Conservation (phyloP, 164 flowering plant genomes). For the Tetracentron sinense region DNA sequence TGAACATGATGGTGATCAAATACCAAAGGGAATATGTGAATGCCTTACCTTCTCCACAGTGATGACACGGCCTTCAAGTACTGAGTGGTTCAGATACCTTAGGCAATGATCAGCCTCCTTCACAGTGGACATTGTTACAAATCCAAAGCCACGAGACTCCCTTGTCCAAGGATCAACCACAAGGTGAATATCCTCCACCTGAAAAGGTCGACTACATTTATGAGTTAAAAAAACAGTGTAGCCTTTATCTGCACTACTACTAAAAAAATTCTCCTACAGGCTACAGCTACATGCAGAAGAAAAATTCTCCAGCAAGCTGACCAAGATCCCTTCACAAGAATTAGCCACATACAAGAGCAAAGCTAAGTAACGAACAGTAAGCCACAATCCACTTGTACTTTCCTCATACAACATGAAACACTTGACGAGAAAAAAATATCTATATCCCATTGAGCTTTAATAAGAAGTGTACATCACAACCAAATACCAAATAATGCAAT, state of each 20-base stretch:
- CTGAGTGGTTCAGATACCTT: slow-evolving; percentile 72
- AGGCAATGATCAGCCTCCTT: slow-evolving; percentile 77
- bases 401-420: no score
- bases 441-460: not conserved
- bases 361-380: no score
- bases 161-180: slow-evolving; percentile 93
- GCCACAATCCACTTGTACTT: no score
- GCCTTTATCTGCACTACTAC: no score
- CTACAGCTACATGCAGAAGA: no score
- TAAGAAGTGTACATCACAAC: not conserved
- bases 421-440: no score
- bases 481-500: not conserved
- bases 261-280: no score
- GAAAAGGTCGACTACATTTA: not conserved
- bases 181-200: slow-evolving; percentile 88
- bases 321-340: no score
- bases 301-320: no score
- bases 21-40: not conserved
- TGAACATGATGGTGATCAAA: not conserved
- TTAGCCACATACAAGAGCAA: no score
- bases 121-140: slow-evolving; percentile 71
- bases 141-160: slow-evolving; percentile 95
- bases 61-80: slow-evolving; percentile 83
- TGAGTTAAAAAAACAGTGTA: no score
- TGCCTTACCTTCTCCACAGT: slow-evolving; percentile 90